Percentiles rank a stretch among this genome's conserved stretches.
phyloP scores from a whole-genome alignment of 441 rosid genomes.

The Bruguiera hainesii region DNA sequence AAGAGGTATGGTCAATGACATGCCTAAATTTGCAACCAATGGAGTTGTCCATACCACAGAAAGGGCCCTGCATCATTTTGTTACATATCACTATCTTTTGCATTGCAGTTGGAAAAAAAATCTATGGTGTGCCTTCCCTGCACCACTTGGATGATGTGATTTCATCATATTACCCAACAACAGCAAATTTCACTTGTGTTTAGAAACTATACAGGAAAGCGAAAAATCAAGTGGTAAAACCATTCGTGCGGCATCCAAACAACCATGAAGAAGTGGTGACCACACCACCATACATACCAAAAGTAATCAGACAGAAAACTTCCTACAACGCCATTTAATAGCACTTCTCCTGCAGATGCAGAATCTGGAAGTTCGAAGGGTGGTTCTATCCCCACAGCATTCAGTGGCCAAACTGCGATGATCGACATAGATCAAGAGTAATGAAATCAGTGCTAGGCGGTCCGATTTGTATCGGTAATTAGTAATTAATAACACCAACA shows the following conservation, averaged over 20 bases:
- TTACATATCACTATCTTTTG: neutral
- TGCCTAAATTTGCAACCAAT: slow-evolving; percentile 69
- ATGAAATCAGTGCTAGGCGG: no score
- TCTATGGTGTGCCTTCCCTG: no score
- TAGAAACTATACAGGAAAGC: neutral
- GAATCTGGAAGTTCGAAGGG: slow-evolving; percentile 48
- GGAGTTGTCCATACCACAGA: slow-evolving; percentile 95
- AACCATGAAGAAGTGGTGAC: neutral
- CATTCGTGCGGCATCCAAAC: neutral
- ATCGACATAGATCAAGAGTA: neutral
- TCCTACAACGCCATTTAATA: slow-evolving; percentile 49
- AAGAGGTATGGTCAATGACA: slow-evolving; percentile 78
- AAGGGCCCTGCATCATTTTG: slow-evolving; percentile 54
- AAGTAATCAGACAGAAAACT: slow-evolving; percentile 59
- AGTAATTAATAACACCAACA: neutral
- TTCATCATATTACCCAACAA: no score
- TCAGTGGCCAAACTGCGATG: slow-evolving; percentile 58
- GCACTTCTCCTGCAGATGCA: slow-evolving; percentile 29
- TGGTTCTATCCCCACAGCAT: slow-evolving; percentile 50
- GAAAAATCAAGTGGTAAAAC: neutral
- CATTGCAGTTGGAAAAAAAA: no score
- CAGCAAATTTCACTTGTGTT: neutral
- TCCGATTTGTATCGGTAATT: no score
- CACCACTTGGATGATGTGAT: no score
- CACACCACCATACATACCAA: slow-evolving; percentile 32